Percentiles rank a stretch among this genome's conserved stretches.
These are phyloP conservation scores for Suillus discolor DNA, from an alignment of 768 basidiomycete genomes.

Conservation along the genomic window DNA sequence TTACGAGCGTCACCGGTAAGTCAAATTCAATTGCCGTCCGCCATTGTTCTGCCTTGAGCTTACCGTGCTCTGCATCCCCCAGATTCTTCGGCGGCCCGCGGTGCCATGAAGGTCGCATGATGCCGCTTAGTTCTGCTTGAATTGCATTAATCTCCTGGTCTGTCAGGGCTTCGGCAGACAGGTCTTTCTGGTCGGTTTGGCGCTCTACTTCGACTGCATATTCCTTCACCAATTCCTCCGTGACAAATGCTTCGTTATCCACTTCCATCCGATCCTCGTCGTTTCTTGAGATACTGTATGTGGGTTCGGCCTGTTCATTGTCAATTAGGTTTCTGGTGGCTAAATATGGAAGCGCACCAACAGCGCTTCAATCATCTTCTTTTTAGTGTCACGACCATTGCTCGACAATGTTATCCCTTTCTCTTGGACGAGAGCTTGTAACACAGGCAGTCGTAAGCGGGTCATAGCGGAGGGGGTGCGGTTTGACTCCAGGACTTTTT, in stretches of 20 bases:
- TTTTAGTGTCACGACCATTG: background rate
- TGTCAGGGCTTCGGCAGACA: background rate
- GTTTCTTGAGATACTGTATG: background rate
- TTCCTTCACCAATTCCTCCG: background rate
- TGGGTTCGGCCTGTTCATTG: background rate
- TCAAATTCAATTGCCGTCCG: slow-evolving; percentile 26
- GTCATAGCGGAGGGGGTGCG: background rate
- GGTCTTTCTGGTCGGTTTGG: too few relatives aligned
- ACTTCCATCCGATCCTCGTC: background rate
- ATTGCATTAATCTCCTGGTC: background rate
- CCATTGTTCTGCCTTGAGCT: slow-evolving; percentile 39
- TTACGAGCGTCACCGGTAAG: slow-evolving; percentile 29
- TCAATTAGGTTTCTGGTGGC: background rate
- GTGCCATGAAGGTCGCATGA: slow-evolving; percentile 23
- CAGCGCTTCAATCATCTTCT: background rate
- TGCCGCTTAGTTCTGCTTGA: background rate
- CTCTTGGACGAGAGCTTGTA: background rate
- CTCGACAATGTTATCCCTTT: background rate
- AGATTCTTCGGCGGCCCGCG: slow-evolving; percentile 24
- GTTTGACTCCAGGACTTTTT: background rate
- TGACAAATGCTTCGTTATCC: background rate
- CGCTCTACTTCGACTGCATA: background rate
- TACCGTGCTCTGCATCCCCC: slow-evolving; percentile 28
- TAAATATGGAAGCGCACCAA: background rate
- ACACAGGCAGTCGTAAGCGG: background rate